Percentiles rank a stretch among this genome's conserved stretches.
These are phyloP conservation scores for Aphanomyces euteiches DNA, from an alignment of 352 stramenopile genomes.

Conservation along the genomic window DNA sequence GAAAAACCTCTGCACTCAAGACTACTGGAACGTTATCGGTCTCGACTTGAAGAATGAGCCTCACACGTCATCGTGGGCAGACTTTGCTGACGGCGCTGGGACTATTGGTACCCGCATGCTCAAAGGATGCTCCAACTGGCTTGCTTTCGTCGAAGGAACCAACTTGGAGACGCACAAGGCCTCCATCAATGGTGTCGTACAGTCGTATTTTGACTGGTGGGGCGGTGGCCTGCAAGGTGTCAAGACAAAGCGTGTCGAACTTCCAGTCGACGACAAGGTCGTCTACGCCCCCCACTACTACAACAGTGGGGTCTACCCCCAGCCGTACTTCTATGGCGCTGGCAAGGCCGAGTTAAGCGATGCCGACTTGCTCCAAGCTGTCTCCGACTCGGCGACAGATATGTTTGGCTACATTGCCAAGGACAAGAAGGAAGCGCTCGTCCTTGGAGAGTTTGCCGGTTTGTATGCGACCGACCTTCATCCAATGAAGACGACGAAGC, in stretches of 20 bases:
- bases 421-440: constrained; percentile 44
- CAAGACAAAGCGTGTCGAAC: constrained; percentile 40
- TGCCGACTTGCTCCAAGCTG: constrained; percentile 37
- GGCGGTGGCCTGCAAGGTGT: constrained; percentile 51
- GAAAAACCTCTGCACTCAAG: constrained; percentile 46
- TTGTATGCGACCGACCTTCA: constrained; percentile 54
- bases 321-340: constrained; percentile 57
- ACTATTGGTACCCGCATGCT: constrained; percentile 63
- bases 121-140: constrained; percentile 56
- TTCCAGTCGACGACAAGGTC: constrained; percentile 51
- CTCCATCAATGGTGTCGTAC: constrained; percentile 36
- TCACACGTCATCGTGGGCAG: constrained; percentile 52
- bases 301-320: constrained; percentile 61
- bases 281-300: constrained; percentile 78
- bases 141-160: constrained; percentile 67
- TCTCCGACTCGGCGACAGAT: constrained; percentile 52
- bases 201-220: constrained; percentile 66
- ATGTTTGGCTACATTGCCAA: constrained; percentile 64
- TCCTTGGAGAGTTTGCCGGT: constrained; percentile 67
- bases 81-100: constrained; percentile 40
- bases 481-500: constrained; percentile 55
- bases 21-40: constrained; percentile 75
- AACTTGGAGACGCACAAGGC: constrained; percentile 46
- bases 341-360: constrained; percentile 54
- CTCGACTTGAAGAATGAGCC: constrained; percentile 73